Evolutionary conservation across 257 asterid genomes (phyloP), one percentile per base, ranked within the genome.

Genomic region (Vinca minor): DNA sequence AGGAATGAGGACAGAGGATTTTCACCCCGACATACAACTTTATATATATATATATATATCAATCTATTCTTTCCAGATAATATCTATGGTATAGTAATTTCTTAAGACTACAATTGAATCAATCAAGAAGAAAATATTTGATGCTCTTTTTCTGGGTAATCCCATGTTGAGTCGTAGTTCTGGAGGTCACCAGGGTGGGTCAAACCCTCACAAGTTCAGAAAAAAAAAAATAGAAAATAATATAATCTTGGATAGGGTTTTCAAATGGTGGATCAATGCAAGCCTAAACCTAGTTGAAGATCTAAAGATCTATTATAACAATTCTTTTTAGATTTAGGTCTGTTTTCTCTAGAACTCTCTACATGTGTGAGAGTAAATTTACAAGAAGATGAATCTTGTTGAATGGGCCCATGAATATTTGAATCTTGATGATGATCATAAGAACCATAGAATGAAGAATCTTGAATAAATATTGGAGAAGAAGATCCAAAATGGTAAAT

Each of bases 271-370:
- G 31, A 82, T 3, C 8, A 8, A 79, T 80, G 83, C 57, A 81
- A 81, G 32, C 84, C 71, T 82, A 90, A 74, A 73, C 95, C 95
- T 78, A 89, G 70, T 23, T 90, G 83, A 68, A 91, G 91, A 85
- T 91, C 89, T 53, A 83, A 62, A 35, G 76, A 69, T 50, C 79
- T n/a, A n/a, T n/a, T 83, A 17, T 36, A 34, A 73, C 82, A 76
- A 41, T n/a, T 64, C 65, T 78, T 66, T 59, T 82, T 81, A 1
- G 86, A 77, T 66, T 17, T 54, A 55, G 80, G 46, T 75, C 56
- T 64, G 54, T 62, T 68, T 55, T 68, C 80, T 21, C 59, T 72
- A 13, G 69, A 67, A 10, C 77, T 66, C 15, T 67, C 76, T 23
- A 52, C 77, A n/a, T 34, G 74, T 15, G 83, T 80, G 52, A 84